These are phyloP conservation scores for Diutina scorzettiae DNA, from an alignment of 1,139 yeast genomes.

Conservation along the genomic window DNA sequence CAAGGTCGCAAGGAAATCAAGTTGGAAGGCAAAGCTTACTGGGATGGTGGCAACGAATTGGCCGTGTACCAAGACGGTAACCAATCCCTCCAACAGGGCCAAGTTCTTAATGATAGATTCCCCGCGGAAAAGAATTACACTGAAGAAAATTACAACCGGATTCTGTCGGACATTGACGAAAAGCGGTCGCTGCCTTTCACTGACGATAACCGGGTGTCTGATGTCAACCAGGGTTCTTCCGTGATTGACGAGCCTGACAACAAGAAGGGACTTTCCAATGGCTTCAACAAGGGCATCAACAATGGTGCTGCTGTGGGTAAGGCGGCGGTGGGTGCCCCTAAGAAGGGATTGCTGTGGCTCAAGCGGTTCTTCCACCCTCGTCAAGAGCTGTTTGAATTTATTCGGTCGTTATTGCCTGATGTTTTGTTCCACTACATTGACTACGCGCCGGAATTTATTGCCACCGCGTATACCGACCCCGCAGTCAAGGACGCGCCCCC, in stretches of 20 bases:
- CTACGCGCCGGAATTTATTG: constrained; percentile 28
- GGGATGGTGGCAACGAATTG: constrained; percentile 35
- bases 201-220: background rate
- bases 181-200: background rate
- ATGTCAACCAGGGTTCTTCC: background rate
- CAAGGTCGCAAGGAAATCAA: constrained; percentile 51
- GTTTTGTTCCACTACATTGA: constrained; percentile 31
- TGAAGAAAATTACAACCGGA: background rate
- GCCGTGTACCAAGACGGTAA: constrained; percentile 12
- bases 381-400: constrained; percentile 25
- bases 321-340: background rate
- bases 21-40: constrained; percentile 38
- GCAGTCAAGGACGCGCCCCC: constrained; percentile 50
- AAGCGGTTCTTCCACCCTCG: constrained; percentile 29
- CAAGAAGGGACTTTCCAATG: background rate
- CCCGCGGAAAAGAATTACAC: background rate
- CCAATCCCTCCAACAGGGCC: constrained; percentile 9
- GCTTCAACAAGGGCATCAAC: background rate
- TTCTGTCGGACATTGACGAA: background rate
- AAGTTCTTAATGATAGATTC: background rate
- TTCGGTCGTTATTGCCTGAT: constrained; percentile 28
- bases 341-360: background rate
- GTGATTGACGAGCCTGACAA: background rate
- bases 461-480: constrained; percentile 56
- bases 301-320: background rate